Conservation (phyloP, 2,329 filamentous ascomycete species). For the Acrocalymma vagum region DNA sequence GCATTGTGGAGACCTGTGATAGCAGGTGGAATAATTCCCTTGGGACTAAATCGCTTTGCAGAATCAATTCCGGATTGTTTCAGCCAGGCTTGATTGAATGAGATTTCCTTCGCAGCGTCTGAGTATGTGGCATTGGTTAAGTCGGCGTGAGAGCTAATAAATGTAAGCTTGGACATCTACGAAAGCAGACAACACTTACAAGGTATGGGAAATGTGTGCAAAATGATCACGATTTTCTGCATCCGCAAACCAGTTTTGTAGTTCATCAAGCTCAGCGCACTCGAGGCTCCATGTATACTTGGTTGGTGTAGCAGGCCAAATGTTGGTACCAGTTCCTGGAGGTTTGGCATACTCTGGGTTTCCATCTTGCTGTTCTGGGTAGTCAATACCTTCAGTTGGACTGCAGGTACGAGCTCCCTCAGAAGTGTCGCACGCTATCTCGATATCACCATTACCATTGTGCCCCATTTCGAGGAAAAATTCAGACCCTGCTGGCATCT, state of each 20-base stretch:
- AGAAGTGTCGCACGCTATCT: conserved; percentile 37
- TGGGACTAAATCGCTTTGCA: conserved; percentile 58
- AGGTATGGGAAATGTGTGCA: conserved; percentile 69
- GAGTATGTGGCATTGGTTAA: conserved; percentile 68
- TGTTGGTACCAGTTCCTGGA: conserved; percentile 46
- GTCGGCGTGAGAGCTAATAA: conserved; percentile 59
- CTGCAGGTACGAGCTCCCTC: conserved; percentile 32
- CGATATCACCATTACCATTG: conserved; percentile 50
- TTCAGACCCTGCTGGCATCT: conserved; percentile 43
- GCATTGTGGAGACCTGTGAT: conserved; percentile 72
- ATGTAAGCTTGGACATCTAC: conserved; percentile 7
- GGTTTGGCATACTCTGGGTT: conserved; percentile 58
- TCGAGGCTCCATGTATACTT: conserved; percentile 58
- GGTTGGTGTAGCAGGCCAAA: conserved; percentile 52
- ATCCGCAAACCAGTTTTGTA: conserved; percentile 65
- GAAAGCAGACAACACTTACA: conserved; percentile 41
- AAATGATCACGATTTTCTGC: conserved; percentile 61
- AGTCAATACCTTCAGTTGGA: conserved; percentile 47
- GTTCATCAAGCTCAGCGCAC: conserved; percentile 60
- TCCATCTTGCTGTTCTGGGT: conserved; percentile 49
- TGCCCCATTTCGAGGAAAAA: conserved; percentile 49
- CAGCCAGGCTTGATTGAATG: conserved; percentile 68
- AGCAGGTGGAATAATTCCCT: conserved; percentile 68
- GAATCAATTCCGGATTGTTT: conserved; percentile 60
- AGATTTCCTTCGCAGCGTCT: conserved; percentile 65